These are phyloP conservation scores for Krasilnikovozyma curviuscula DNA, from an alignment of 768 basidiomycete genomes.

Conservation along the genomic window DNA sequence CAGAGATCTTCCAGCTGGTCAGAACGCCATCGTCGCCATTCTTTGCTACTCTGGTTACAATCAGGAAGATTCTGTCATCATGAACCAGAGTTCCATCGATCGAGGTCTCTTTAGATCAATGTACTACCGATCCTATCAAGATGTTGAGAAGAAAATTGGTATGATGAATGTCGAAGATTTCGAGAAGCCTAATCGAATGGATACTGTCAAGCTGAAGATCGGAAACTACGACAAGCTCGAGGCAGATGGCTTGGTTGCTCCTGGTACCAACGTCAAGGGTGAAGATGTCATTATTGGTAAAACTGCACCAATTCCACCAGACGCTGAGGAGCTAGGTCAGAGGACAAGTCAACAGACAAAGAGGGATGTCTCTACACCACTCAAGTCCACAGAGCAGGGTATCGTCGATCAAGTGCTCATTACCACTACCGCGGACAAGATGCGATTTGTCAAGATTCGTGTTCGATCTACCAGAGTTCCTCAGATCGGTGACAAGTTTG, in stretches of 20 bases:
- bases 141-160: constrained; percentile 91
- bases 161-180: constrained; percentile 84
- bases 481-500: constrained; percentile 97
- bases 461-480: constrained; percentile 89
- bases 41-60: constrained; percentile 98
- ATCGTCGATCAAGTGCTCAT: constrained; percentile 94
- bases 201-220: constrained; percentile 88
- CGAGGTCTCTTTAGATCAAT: constrained; percentile 96
- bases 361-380: constrained; percentile 87
- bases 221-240: constrained; percentile 98
- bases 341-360: constrained; percentile 81
- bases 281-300: constrained; percentile 99
- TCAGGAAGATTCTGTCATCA: constrained; percentile 99
- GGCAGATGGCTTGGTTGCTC: constrained; percentile 84
- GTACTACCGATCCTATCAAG: constrained; percentile 79
- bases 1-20: constrained; percentile 94
- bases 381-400: constrained; percentile 95
- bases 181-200: constrained; percentile 83
- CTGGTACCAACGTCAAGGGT: constrained; percentile 81
- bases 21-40: constrained; percentile 96
- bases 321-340: constrained; percentile 92
- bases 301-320: constrained; percentile 88
- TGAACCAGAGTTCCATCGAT: constrained; percentile 98
- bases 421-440: constrained; percentile 85
- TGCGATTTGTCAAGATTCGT: constrained; percentile 96